Evolutionary conservation across 257 asterid genomes (phyloP).

Genomic region (Cordia subcordata): DNA sequence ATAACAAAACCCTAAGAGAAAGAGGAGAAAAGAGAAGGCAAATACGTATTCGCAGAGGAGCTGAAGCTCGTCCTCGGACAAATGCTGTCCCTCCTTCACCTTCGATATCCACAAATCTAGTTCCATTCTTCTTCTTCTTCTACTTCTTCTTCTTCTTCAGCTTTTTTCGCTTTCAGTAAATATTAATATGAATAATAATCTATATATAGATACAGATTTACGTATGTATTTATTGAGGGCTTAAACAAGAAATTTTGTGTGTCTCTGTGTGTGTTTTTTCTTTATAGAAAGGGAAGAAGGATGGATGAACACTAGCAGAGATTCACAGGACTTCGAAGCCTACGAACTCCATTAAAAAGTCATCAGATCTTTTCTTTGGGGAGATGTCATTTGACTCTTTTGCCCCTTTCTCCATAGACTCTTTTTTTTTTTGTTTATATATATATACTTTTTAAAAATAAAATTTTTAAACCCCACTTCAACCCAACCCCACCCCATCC

Average conservation of each 20-base stretch:
- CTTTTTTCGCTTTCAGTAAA: not conserved
- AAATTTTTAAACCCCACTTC: too few relatives aligned
- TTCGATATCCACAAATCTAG: constrained; percentile 94
- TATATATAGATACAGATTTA: too few relatives aligned
- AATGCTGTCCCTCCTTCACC: constrained; percentile 97
- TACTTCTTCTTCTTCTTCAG: constrained; percentile 6
- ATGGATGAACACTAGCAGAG: not conserved
- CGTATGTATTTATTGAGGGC: not conserved
- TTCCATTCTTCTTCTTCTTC: constrained; percentile 58
- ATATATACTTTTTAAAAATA: too few relatives aligned
- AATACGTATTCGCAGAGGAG: constrained; percentile 99
- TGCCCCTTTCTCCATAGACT: not conserved
- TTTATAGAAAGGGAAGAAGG: not conserved
- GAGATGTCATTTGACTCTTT: not conserved
- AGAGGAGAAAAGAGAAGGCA: constrained; percentile 10
- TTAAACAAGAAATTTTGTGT: not conserved
- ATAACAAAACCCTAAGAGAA: constrained; percentile 5
- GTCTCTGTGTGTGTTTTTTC: not conserved
- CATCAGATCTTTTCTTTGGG: not conserved
- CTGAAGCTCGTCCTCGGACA: constrained; percentile 98
- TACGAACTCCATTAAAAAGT: not conserved
- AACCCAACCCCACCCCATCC: too few relatives aligned
- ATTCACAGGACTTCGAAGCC: not conserved
- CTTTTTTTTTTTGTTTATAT: too few relatives aligned
- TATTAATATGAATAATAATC: too few relatives aligned